A percentile compares a stretch with the other conserved stretches of the same genome.
phyloP scores from a whole-genome alignment of 2,329 filamentous ascomycete species.

The Colletotrichum godetiae region DNA sequence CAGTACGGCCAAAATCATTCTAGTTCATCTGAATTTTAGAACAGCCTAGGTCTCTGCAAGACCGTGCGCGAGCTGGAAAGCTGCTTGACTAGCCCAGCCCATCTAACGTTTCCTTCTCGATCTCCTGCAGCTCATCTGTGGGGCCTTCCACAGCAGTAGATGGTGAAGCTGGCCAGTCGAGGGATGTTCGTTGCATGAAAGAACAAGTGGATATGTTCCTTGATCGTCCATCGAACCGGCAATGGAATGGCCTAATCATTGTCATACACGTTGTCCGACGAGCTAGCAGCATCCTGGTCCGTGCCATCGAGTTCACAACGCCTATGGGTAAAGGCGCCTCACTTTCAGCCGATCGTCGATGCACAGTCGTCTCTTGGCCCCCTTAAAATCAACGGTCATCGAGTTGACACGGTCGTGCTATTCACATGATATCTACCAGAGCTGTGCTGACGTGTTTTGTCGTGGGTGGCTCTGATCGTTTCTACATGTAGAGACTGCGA shows the following conservation, averaged over 20 bases:
- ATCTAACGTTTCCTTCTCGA: not conserved
- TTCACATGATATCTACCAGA: not conserved
- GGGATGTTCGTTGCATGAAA: not conserved
- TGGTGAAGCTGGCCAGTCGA: not conserved
- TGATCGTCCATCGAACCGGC: not conserved
- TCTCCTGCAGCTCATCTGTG: not conserved
- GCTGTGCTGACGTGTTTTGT: not conserved
- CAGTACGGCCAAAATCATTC: not conserved
- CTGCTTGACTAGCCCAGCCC: not conserved
- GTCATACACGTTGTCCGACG: slow-evolving; percentile 7
- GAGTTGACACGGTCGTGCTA: rapidly evolving
- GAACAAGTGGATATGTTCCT: not conserved
- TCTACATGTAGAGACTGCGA: not conserved
- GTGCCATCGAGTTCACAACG: not conserved
- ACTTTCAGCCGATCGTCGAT: slow-evolving; percentile 1
- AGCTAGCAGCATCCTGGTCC: not conserved
- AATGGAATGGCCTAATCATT: not conserved
- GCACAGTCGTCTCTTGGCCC: not conserved
- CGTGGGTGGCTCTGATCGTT: not conserved
- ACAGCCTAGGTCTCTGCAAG: not conserved
- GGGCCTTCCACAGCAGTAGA: not conserved
- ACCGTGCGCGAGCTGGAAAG: slow-evolving; percentile 6
- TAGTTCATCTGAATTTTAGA: slow-evolving; percentile 11
- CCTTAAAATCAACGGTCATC: not conserved
- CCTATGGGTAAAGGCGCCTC: not conserved